Base-by-base conservation (phyloP, 306 rosid species). In the Quercus robur region DNA sequence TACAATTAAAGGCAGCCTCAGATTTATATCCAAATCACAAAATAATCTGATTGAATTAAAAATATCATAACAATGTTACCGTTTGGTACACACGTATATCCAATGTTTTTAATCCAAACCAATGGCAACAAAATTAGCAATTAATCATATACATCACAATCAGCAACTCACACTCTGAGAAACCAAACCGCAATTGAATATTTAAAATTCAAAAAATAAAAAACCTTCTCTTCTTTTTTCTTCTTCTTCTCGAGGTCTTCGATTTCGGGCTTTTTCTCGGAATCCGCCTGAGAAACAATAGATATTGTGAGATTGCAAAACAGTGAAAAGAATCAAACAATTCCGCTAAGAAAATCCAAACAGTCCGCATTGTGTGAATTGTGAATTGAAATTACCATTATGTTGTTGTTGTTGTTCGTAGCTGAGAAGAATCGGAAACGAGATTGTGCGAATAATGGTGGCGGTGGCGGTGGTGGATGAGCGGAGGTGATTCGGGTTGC, bases 201-300 rank as follows among this genome's bases (percentile, higher is more conserved):
- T 11, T 3, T 3, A 59, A 38, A 38, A 7, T 38, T 38, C 0
- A 8, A 38, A 7, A 7, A 8, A 35, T 15, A 28, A 1, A 33
- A 5, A 44, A 90, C 98, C 99, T 95, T 95, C 75, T 93, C 98
- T 56, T 93, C 94, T 84, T 95, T 95, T 80, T 93, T 95, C 90
- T 88, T 95, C 75, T 93, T 95, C 89, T 88, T 93, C 85, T 59
- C 33, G 15, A 30, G 7, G 17, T 14, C 67, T 21, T 61, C 67
- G 4, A 67, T 59, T 54, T 73, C 84, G 10, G 78, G 76, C 69
- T 77, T 82, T 26, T 66, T 79, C 63, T 38, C 86, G 41, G 77
- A 28, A 28, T 84, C 79, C 83, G 84, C 82, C 83, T 88, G 81
- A 4, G 51, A 51, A 59, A 83, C 38, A 9, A 46, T 49, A 72